phyloP scores from a whole-genome alignment of 306 rosid species.

The Medicago arabica region DNA sequence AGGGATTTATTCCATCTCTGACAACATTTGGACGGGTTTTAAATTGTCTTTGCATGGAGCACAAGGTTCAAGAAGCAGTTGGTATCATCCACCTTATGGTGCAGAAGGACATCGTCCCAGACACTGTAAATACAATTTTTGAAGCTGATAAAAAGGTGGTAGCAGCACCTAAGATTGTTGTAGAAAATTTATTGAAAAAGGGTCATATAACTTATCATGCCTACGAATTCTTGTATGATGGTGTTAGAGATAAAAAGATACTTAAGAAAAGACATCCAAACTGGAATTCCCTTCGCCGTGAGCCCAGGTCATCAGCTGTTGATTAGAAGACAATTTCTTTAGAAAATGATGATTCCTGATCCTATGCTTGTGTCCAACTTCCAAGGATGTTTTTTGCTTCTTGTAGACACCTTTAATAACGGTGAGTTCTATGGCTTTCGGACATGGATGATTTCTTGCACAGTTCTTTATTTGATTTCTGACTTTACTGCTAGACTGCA shows the following conservation, averaged over 20 bases:
- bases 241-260: conserved; percentile 74
- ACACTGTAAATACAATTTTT: conserved; percentile 74
- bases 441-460: conserved; percentile 20
- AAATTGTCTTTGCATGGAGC: conserved; percentile 74
- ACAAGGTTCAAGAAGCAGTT: conserved; percentile 74
- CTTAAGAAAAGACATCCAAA: conserved; percentile 50
- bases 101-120: conserved; percentile 73
- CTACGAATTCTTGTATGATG: conserved; percentile 81
- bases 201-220: conserved; percentile 75
- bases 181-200: conserved; percentile 85
- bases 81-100: conserved; percentile 79
- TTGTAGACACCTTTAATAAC: background rate
- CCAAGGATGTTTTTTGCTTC: conserved; percentile 6
- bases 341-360: conserved; percentile 28
- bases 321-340: conserved; percentile 36
- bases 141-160: conserved; percentile 79
- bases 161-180: conserved; percentile 93
- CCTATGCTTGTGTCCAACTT: conserved; percentile 15
- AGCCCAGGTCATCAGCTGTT: conserved; percentile 42
- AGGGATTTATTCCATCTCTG: conserved; percentile 70
- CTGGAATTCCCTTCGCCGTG: conserved; percentile 34
- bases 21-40: conserved; percentile 77
- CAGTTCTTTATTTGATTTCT: conserved; percentile 14
- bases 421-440: conserved; percentile 30
- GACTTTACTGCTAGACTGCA: background rate